A percentile compares a stretch with the other conserved stretches of the same genome.
phyloP scores from a whole-genome alignment of 2,329 filamentous ascomycete genomes.

The Cladosporium sp. region DNA sequence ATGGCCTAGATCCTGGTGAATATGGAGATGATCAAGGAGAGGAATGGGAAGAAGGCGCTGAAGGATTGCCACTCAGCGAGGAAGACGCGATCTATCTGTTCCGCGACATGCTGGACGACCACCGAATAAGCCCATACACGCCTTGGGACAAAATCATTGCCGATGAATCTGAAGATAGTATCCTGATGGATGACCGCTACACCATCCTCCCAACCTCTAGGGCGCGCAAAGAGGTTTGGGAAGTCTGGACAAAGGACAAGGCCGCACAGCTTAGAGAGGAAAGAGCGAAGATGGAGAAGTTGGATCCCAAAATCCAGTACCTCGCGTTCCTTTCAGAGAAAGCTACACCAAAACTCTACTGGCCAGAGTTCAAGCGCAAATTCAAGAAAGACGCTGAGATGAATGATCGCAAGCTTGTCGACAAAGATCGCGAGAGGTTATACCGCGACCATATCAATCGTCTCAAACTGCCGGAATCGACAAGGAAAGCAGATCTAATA shows the following conservation, averaged over 20 bases:
- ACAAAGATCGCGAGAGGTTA: conserved; percentile 74
- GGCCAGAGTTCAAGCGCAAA: conserved; percentile 94
- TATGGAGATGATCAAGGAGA: conserved; percentile 63
- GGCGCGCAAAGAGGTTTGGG: conserved; percentile 77
- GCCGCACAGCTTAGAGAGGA: conserved; percentile 72
- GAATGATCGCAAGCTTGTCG: conserved; percentile 62
- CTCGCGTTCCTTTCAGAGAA: conserved; percentile 76
- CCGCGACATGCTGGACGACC: conserved; percentile 82
- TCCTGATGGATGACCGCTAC: conserved; percentile 85
- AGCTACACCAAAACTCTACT: conserved; percentile 90
- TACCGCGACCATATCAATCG: conserved; percentile 73
- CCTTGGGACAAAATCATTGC: conserved; percentile 90
- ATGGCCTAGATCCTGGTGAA: conserved; percentile 73
- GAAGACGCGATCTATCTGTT: conserved; percentile 78
- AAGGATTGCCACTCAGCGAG: conserved; percentile 69
- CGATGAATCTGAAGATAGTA: conserved; percentile 59
- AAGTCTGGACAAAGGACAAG: conserved; percentile 76
- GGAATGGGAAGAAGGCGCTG: conserved; percentile 69
- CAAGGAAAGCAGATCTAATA: conserved; percentile 69
- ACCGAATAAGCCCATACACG: conserved; percentile 78
- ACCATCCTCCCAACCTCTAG: conserved; percentile 80
- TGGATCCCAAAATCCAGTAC: conserved; percentile 81
- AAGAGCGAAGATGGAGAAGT: conserved; percentile 73
- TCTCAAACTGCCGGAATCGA: conserved; percentile 63
- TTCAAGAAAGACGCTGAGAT: conserved; percentile 79